Evolutionary conservation across 768 basidiomycete species (phyloP), one percentile per base, ranked within the genome.

Genomic region (Porpolomopsis calyptriformis): DNA sequence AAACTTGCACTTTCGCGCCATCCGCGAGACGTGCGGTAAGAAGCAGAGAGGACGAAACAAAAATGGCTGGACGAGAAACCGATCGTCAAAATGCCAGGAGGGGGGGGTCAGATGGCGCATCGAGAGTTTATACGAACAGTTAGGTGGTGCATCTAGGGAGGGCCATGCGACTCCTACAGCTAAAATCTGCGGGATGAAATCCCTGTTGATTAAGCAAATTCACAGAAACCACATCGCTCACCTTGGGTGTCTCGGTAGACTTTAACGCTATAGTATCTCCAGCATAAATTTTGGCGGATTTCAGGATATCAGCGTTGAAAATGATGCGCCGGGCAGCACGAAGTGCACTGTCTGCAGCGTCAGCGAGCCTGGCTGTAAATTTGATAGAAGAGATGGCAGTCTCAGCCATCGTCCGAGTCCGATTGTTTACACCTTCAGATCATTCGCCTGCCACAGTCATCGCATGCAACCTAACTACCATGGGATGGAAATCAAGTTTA

Each of bases 161-260:
- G 85, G 85, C 86, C 86, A 89, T 53, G 75, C 72, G 38, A 79
- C 64, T 4, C 86, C 87, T 44, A 87, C 66, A 10, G 80, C 75
- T 59, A 80, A 80, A 36, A 69, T 62, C 81, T 83, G 57, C 57
- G 47, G 36, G 26, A 50, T 55, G 50, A 51, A 35, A 53, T 29
- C 43, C 11, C 38, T 29, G 10, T 23, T 31, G 19, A 44, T 40
- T 24, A 47, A 37, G 41, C 22, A 31, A 19, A 24, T 29, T 22
- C 36, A 43, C 31, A 26, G 43, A 41, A 33, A 46, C 19, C 46
- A 24, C 45, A 46, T 46, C 41, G 31, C 38, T 31, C 26, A 62
- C 66, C 63, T 62, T 66, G 50, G 43, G 49, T 40, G 54, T 60
- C 59, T 69, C 66, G 40, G 53, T 62, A 23, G 61, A 64, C 40